A percentile compares a stretch with the other conserved stretches of the same genome.
Evolutionary conservation across 2,329 filamentous ascomycete species (phyloP).

Genomic region (Chaetomiaceae sp.): DNA sequence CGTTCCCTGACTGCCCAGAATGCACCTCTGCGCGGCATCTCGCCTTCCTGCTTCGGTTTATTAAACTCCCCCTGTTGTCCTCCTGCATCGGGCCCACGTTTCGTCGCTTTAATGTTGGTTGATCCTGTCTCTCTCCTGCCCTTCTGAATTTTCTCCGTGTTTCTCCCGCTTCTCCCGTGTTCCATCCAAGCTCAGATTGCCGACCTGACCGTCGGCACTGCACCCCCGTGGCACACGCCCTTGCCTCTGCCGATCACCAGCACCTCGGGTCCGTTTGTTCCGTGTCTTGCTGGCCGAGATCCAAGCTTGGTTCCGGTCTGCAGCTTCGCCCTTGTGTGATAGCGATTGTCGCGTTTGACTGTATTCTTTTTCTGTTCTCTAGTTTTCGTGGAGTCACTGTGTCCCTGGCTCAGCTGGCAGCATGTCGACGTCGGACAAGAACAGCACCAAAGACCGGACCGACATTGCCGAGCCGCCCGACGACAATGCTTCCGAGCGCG

Average conservation of each 20-base stretch:
- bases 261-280: neutral
- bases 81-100: no score
- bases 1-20: no score
- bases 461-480: conserved; percentile 7
- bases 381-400: conserved; percentile 3
- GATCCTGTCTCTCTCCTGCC: neutral
- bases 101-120: no score
- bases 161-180: neutral
- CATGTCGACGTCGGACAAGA: conserved; percentile 19
- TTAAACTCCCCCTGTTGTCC: no score
- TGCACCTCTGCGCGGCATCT: no score
- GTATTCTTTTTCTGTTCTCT: neutral
- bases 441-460: conserved; percentile 14
- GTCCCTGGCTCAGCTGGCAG: neutral
- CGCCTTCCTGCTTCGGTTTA: no score
- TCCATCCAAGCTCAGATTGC: no score
- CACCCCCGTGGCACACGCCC: conserved; percentile 10
- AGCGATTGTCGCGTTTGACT: neutral
- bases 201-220: conserved; percentile 10
- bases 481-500: conserved; percentile 17
- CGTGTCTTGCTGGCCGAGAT: neutral
- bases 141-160: neutral
- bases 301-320: neutral
- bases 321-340: no score
- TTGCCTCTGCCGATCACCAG: conserved; percentile 7